These are phyloP conservation scores for Alternaria alternata DNA, from an alignment of 2,329 filamentous ascomycete genomes.

Conservation along the genomic window DNA sequence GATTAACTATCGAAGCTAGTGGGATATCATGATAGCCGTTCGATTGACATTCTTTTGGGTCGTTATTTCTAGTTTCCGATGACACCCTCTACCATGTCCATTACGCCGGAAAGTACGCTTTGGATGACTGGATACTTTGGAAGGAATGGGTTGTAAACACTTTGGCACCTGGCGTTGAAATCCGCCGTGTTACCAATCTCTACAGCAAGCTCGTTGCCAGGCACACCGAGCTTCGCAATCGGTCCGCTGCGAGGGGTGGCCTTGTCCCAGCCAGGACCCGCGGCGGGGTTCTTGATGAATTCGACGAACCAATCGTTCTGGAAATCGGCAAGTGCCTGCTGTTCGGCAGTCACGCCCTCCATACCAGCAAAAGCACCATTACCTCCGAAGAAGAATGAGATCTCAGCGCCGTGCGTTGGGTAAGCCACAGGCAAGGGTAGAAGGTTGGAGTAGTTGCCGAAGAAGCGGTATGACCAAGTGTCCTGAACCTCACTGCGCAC, in stretches of 20 bases:
- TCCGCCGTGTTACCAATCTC: conserved; percentile 41
- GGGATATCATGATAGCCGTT: background rate
- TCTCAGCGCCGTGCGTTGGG: conserved; percentile 54
- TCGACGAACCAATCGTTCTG: conserved; percentile 55
- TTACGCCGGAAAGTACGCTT: conserved; percentile 13
- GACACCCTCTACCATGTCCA: conserved; percentile 1
- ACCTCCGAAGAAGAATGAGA: conserved; percentile 58
- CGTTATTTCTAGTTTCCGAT: conserved; percentile 7
- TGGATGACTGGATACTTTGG: conserved; percentile 34
- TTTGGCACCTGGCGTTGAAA: conserved; percentile 47
- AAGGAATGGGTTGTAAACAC: conserved; percentile 32
- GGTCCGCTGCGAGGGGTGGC: conserved; percentile 40
- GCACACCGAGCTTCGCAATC: conserved; percentile 46
- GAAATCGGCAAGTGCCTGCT: conserved; percentile 55
- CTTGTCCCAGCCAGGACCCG: conserved; percentile 54
- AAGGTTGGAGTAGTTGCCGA: conserved; percentile 51
- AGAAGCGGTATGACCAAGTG: conserved; percentile 57
- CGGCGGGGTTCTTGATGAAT: conserved; percentile 56
- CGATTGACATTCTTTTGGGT: background rate
- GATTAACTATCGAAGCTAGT: background rate
- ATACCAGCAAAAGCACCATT: conserved; percentile 53
- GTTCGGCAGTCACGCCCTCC: conserved; percentile 47
- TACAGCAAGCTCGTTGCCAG: conserved; percentile 46
- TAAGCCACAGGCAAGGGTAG: conserved; percentile 38
- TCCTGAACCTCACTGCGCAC: conserved; percentile 50